Conservation (phyloP, 768 basidiomycete genomes). For the Rhizopogon sp. region DNA sequence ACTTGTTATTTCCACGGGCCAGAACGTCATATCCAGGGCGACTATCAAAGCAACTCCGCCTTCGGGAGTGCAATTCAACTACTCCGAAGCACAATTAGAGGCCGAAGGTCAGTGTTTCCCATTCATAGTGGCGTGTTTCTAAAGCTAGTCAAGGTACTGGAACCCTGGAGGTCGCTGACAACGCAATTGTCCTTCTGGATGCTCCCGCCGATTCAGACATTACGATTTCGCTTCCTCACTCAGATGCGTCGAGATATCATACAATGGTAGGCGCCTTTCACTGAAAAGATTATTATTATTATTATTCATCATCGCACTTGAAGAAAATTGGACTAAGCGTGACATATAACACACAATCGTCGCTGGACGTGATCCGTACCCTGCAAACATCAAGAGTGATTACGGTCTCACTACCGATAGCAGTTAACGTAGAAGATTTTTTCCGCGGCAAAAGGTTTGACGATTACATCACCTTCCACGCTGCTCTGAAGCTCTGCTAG, state of each 20-base stretch:
- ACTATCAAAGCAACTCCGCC: constrained; percentile 51
- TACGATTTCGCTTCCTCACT: constrained; percentile 58
- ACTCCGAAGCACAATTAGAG: constrained; percentile 34
- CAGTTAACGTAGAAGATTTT: constrained; percentile 95
- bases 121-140: constrained; percentile 7
- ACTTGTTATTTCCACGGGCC: constrained; percentile 58
- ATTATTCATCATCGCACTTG: constrained; percentile 1
- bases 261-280: constrained; percentile 46
- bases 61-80: constrained; percentile 46
- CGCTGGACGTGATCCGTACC: constrained; percentile 48
- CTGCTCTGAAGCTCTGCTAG: constrained; percentile 34
- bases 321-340: constrained; percentile 68
- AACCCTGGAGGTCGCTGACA: constrained; percentile 34
- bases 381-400: constrained; percentile 53
- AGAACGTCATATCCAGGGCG: constrained; percentile 57
- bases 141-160: constrained; percentile 12
- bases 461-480: background rate
- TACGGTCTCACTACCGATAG: constrained; percentile 71
- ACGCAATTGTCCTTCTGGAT: constrained; percentile 42
- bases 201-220: constrained; percentile 42
- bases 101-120: constrained; percentile 25
- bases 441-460: constrained; percentile 80
- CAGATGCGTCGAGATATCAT: constrained; percentile 55
- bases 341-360: constrained; percentile 58
- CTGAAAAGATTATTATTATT: background rate